phyloP scores from a whole-genome alignment of 2,329 filamentous ascomycete genomes.

The Xylariaceae sp. region DNA sequence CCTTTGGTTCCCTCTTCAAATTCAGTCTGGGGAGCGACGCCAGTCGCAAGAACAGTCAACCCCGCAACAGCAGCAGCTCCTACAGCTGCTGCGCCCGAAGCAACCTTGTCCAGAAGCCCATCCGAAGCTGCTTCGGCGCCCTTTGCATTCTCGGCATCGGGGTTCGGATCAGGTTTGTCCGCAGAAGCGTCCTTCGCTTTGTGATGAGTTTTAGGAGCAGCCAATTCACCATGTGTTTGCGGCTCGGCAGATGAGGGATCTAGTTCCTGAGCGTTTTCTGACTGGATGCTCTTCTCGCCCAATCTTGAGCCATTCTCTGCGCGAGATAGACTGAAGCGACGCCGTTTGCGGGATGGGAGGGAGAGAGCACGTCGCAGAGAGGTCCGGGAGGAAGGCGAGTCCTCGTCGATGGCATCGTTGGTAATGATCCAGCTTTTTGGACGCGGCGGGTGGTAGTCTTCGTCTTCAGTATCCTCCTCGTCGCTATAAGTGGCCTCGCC shows the following conservation, averaged over 20 bases:
- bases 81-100: constrained; percentile 12
- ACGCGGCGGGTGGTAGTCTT: constrained; percentile 37
- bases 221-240: too few species aligned
- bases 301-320: neutral
- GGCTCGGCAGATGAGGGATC: too few species aligned
- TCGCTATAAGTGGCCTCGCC: constrained; percentile 66
- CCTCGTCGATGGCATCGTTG: constrained; percentile 31
- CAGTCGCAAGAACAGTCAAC: constrained; percentile 8
- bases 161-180: neutral
- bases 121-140: neutral
- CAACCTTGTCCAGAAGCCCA: constrained; percentile 13
- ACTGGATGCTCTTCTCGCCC: too few species aligned
- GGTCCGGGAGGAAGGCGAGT: constrained; percentile 33
- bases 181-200: neutral
- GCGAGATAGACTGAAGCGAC: constrained; percentile 12
- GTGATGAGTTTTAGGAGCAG: neutral
- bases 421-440: constrained; percentile 47
- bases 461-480: constrained; percentile 53
- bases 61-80: constrained; percentile 13
- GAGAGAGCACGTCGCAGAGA: constrained; percentile 31
- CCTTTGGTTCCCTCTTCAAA: constrained; percentile 25
- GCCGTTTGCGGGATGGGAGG: constrained; percentile 24
- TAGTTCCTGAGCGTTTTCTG: too few species aligned
- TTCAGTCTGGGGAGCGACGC: constrained; percentile 13
- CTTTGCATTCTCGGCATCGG: constrained; percentile 4